Evolutionary conservation across 129 eudicot genomes (phyloP), one percentile per base, ranked within the genome.

Genomic region (Artemisia tridentata): DNA sequence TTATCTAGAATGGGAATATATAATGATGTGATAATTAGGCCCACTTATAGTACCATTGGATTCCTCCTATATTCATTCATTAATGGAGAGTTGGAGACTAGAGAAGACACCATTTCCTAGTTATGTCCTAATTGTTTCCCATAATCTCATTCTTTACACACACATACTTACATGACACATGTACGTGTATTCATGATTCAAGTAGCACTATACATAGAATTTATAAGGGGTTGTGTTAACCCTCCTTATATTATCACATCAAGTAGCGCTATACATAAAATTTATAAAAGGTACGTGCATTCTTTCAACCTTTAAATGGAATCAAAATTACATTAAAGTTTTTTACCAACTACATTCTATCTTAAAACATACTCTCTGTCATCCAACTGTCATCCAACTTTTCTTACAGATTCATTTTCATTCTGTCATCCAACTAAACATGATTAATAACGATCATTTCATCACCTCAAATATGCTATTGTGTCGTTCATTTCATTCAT

Each of bases 31-130:
- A 73, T 73, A 69, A 48, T 60, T 73, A 73, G 83, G 83, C 60
- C 83, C 79, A 73, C 75, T 70, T 63, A 74, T 74, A 53, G 80
- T 79, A 79, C 83, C 83, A 79, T 79, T 73, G 80, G 83, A 79
- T 79, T 73, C 83, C 79, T 68, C 63, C n/a, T 68, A 29, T 73
- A 74, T 68, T 73, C 47, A 62, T 51, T 67, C 72, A 67, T 56
- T 79, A 72, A 79, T 48, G 74, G 80, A 67, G 11, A 49, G 18
- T 52, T 48, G 74, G 80, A 67, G 11, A 49, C 29, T 52, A 9
- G 60, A 53, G 75, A 20, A 69, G 75, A 77, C 71, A 77, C 65
- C 65, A 69, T 62, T 50, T 77, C 18, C 75, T 77, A 69, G 25
- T 51, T 61, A 69, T 51, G 41, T 68, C 63, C 69, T 68, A 38